Percentiles rank a stretch among this genome's conserved stretches.
phyloP scores from a whole-genome alignment of 2,329 filamentous ascomycete species.

The Lachnellula hyalina region DNA sequence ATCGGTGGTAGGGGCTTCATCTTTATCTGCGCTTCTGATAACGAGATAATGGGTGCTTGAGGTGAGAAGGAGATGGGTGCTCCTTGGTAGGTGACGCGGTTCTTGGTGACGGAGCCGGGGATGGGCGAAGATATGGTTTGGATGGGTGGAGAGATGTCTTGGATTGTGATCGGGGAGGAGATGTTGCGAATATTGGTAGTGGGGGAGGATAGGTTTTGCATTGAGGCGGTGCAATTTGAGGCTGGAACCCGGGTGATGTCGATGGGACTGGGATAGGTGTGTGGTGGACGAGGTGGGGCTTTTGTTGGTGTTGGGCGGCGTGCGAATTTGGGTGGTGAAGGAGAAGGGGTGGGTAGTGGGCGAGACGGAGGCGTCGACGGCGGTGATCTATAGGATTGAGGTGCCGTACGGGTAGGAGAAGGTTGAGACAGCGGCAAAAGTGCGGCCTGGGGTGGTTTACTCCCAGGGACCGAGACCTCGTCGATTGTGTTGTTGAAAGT shows the following conservation, averaged over 20 bases:
- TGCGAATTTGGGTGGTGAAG: not conserved
- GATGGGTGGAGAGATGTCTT: not conserved
- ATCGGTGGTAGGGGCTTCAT: conserved; percentile 1
- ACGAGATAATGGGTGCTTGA: not conserved
- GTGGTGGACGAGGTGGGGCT: not conserved
- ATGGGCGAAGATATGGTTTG: not conserved
- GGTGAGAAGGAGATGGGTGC: not conserved
- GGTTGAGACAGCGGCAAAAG: not conserved
- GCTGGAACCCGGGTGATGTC: not conserved
- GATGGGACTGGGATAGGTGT: not conserved
- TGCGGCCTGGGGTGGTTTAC: not conserved
- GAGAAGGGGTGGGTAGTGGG: not conserved
- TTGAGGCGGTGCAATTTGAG: not conserved
- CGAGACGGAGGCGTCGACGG: not conserved
- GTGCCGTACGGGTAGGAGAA: not conserved
- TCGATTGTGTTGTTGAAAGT: not conserved
- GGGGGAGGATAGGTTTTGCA: not conserved
- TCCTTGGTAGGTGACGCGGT: not conserved
- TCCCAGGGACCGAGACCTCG: not conserved
- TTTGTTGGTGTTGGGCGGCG: not conserved
- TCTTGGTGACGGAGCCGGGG: not conserved
- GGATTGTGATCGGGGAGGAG: not conserved
- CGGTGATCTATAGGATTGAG: not conserved
- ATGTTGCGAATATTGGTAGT: not conserved
- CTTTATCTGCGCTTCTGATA: not conserved